Percentiles rank a stretch among this genome's conserved stretches.
Conservation (phyloP, 345 rosid genomes). For the Brassica juncea region DNA sequence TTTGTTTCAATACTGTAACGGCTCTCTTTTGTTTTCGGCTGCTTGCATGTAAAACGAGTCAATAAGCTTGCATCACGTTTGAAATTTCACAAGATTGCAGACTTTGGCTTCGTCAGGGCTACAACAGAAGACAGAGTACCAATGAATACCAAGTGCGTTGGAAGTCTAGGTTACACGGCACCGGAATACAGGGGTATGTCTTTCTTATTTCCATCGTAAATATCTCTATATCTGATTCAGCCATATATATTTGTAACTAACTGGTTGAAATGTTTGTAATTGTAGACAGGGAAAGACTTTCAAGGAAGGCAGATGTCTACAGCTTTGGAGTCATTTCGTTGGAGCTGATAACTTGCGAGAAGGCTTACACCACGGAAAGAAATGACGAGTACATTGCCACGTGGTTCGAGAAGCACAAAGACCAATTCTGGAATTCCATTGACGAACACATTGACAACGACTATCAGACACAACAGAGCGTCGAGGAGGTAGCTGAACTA, state of each 20-base stretch:
- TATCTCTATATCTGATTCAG: too few relatives aligned
- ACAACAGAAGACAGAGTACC: background rate
- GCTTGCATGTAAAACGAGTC: constrained; percentile 25
- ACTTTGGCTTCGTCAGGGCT: background rate
- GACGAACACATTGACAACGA: background rate
- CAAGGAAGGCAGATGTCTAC: background rate
- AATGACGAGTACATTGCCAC: background rate
- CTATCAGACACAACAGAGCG: background rate
- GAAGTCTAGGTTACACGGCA: background rate
- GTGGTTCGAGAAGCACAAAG: background rate
- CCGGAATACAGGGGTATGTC: background rate
- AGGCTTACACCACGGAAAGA: background rate
- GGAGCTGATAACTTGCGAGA: background rate
- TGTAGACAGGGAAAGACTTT: background rate
- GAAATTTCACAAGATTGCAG: constrained; percentile 14
- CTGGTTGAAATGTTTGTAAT: background rate
- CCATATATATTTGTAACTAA: background rate
- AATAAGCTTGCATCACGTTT: constrained; percentile 31
- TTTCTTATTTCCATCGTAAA: background rate
- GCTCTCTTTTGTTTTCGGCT: constrained; percentile 20
- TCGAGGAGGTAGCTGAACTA: background rate
- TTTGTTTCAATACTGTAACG: constrained; percentile 30
- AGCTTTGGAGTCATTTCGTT: background rate
- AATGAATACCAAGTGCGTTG: background rate
- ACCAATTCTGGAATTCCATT: background rate